Conservation (phyloP, 352 stramenopile species). For the Blastocystis sp. region DNA sequence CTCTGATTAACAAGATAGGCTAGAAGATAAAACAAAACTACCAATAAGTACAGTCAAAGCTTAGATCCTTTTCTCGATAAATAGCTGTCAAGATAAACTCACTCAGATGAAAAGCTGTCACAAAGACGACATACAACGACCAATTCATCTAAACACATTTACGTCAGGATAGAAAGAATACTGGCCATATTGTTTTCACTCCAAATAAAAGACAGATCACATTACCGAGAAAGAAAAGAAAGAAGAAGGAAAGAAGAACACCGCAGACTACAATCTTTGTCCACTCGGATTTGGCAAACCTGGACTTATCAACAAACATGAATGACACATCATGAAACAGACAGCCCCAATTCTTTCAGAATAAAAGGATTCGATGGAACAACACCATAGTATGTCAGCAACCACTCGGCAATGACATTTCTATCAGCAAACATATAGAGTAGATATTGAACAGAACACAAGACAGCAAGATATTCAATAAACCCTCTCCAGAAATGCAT, state of each 20-base stretch:
- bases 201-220: background rate
- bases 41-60: slow-evolving; percentile 29
- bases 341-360: background rate
- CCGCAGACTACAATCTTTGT: slow-evolving; percentile 31
- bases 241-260: background rate
- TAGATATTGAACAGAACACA: background rate
- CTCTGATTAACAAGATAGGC: slow-evolving; percentile 61
- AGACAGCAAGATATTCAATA: background rate
- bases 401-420: background rate
- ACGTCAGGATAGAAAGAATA: background rate
- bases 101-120: slow-evolving; percentile 56
- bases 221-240: slow-evolving; percentile 2
- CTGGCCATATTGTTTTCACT: background rate
- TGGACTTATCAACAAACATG: background rate
- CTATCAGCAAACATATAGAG: background rate
- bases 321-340: background rate
- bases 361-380: background rate
- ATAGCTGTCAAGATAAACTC: slow-evolving; percentile 54
- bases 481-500: background rate
- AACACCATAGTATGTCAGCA: background rate
- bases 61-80: slow-evolving; percentile 12
- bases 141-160: slow-evolving; percentile 25
- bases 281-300: slow-evolving; percentile 2
- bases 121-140: slow-evolving; percentile 49
- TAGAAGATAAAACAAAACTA: background rate